Base-by-base conservation (phyloP, 768 basidiomycete genomes). In the Leccinum obscurum region DNA sequence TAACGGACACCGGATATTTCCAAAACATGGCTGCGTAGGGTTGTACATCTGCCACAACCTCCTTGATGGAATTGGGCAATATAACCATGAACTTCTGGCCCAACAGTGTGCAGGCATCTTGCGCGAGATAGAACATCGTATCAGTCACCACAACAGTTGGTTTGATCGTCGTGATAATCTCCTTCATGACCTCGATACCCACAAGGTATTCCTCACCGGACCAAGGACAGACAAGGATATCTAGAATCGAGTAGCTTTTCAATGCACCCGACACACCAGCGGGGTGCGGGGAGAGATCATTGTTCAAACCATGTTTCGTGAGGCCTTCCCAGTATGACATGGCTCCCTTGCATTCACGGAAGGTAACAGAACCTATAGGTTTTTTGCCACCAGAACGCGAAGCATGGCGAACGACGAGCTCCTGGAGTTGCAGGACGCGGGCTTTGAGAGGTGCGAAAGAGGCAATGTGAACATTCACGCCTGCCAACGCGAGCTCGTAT, bases 351-450 rank as follows among this genome's bases (percentile, higher is more conserved):
- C 55, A 52, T 49, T 62, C 65, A 10, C 7, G 44, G 13, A 62
- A 66, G 50, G 1, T 49, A 10, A 66, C 17, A 2, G 60, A 57
- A 9, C 65, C 65, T 0, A 15, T 3, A 9, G 10, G 20, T 14
- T 39, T 37, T 24, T 39, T 37, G 26, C 44, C 32, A 3, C 37
- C 20, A 1, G 37, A 52, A 49, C 14, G 26, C 7, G 57, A 51
- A 17, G 57, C 22, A 10, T 49, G 44, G 11, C 24, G 55, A 28
- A 6, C 22, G 22, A 62, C 11, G 35, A 56, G 55, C 14, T 59
- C 64, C 46, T 62, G 64, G 26, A 66, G 34, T 10, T 34, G 55
- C 14, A 26, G n/a, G 17, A 66, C 28, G n/a, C 64, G 64, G 13
- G 32, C 4, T 48, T 14, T 22, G 50, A 66, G 64, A 1, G 64